Evolutionary conservation across 306 rosid genomes (phyloP).

Genomic region (Acacia acuminata): DNA sequence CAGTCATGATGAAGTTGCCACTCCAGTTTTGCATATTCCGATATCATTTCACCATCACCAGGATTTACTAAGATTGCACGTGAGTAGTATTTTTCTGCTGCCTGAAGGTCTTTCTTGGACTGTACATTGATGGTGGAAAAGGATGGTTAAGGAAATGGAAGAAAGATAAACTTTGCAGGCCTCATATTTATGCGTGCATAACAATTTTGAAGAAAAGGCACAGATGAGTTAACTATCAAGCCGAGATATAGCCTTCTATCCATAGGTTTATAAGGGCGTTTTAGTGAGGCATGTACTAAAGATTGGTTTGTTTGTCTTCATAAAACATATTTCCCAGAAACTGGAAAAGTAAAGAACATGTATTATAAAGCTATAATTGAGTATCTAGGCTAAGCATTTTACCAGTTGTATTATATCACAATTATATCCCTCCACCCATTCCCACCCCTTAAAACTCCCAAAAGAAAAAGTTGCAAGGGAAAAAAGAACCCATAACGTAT

Average conservation of each 20-base stretch:
- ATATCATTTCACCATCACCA: slow-evolving; percentile 57
- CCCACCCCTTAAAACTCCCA: neutral
- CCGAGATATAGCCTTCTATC: neutral
- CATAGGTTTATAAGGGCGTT: neutral
- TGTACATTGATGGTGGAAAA: slow-evolving; percentile 38
- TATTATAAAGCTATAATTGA: neutral
- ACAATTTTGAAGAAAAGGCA: neutral
- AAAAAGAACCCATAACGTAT: neutral
- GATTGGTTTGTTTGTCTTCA: slow-evolving; percentile 4
- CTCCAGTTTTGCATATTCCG: slow-evolving; percentile 67
- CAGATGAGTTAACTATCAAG: neutral
- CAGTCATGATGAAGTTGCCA: slow-evolving; percentile 81
- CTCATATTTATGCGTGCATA: neutral
- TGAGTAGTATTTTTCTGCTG: slow-evolving; percentile 64
- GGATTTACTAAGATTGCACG: slow-evolving; percentile 68
- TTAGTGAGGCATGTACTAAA: neutral
- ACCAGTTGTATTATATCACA: neutral
- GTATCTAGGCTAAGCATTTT: neutral
- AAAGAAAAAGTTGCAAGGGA: neutral
- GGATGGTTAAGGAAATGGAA: neutral
- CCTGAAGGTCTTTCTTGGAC: slow-evolving; percentile 68
- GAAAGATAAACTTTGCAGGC: neutral
- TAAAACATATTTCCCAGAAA: neutral
- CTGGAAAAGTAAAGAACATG: neutral
- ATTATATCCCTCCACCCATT: neutral